Evolutionary conservation across 73 alveolate genomes (phyloP).

Genomic region (Uronychia setigera): DNA sequence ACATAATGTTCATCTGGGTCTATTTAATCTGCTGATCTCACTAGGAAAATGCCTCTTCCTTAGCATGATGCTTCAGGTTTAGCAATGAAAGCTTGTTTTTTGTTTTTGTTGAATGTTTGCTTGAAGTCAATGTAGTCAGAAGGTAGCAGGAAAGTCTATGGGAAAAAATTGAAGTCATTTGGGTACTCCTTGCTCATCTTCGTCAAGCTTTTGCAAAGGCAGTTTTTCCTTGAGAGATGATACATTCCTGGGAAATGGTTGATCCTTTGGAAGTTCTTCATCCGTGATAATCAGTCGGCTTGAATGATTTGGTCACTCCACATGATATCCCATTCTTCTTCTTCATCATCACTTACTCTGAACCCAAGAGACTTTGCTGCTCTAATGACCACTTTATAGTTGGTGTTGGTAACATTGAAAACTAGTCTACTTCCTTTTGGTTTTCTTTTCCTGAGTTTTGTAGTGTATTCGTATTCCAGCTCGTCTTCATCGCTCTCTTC

Average conservation of each 20-base stretch:
- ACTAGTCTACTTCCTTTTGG: neutral
- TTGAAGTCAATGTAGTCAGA: slow-evolving; percentile 55
- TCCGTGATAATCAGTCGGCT: slow-evolving; percentile 51
- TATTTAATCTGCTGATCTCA: slow-evolving; percentile 22
- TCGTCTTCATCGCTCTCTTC: neutral
- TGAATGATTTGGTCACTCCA: slow-evolving; percentile 58
- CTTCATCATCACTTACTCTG: slow-evolving; percentile 43
- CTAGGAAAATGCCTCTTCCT: slow-evolving; percentile 35
- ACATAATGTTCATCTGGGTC: slow-evolving; percentile 33
- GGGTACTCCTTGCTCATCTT: slow-evolving; percentile 45
- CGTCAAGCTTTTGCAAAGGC: slow-evolving; percentile 60
- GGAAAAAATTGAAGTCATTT: slow-evolving; percentile 54
- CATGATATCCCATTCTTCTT: slow-evolving; percentile 64
- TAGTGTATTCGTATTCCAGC: neutral
- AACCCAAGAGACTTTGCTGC: slow-evolving; percentile 58
- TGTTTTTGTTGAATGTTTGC: slow-evolving; percentile 7
- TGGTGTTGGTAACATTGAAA: slow-evolving; percentile 9
- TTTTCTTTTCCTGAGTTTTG: neutral
- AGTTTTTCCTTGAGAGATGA: slow-evolving; percentile 56
- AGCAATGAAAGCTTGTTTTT: slow-evolving; percentile 14
- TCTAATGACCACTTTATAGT: slow-evolving; percentile 50
- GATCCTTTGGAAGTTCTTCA: slow-evolving; percentile 62
- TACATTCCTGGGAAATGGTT: slow-evolving; percentile 73
- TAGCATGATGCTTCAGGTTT: slow-evolving; percentile 40
- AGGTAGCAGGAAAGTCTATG: slow-evolving; percentile 63